Evolutionary conservation across 2,329 filamentous ascomycete genomes (phyloP), one percentile per base, ranked within the genome.

Genomic region (Clarireedia sp.): DNA sequence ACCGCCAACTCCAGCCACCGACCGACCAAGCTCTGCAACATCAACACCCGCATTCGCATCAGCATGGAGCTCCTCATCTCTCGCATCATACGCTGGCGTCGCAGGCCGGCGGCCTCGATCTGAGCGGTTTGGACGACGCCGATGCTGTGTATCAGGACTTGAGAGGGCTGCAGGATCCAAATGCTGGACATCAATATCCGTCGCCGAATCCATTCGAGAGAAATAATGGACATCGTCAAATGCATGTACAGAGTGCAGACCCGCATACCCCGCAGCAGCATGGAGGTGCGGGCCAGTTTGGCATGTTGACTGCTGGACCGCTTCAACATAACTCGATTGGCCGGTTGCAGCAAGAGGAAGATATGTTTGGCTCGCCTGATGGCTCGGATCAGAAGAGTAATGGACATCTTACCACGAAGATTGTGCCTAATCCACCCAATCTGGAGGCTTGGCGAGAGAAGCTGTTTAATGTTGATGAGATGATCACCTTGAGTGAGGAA

Each of bases 401-500:
- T 62, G 75, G 76, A n/a, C 78, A 80, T 63, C 71, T 80, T 56
- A 74, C 76, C 48, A 75, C 71, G 24, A 83, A 76, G 65, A 73
- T 86, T 60, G 76, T 89, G 10, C 69, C 82, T 8, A 74, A 87
- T 63, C 87, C 87, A 40, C 86, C 86, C 2, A 75, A 86, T 62
- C 74, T 91, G 48, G 74, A 80, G 12, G 73, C 75, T 59, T 92
- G 88, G 88, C 76, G 88, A 51, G 76, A 86, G 62, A 84, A 77
- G 65, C 72, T 91, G 46, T 92, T 91, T 69, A 78, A 87, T 65
- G 83, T 90, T n/a, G 81, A 89, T 62, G 83, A 87, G 45, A 80
- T 78, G 46, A 86, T 91, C 57, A 79, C 84, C 12, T 71, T 92
- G 62, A 89, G 80, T 29, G 82, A 90, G 68, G 85, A 90, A 59